phyloP scores from a whole-genome alignment of 306 rosid species.

The Castanea crenata region DNA sequence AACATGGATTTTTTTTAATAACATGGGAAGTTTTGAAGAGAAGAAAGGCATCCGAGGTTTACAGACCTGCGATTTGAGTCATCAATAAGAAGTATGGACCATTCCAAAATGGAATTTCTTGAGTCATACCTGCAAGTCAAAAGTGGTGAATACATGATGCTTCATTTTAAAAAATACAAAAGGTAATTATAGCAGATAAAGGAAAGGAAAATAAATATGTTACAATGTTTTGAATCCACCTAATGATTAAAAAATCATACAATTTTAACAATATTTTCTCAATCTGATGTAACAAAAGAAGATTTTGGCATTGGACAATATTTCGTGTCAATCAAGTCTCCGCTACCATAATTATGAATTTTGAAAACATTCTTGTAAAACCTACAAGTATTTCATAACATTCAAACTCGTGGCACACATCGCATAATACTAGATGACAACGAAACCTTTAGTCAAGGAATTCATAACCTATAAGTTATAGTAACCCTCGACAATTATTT shows the following conservation, averaged over 20 bases:
- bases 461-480: neutral
- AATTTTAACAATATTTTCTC: neutral
- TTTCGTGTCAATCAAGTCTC: neutral
- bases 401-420: neutral
- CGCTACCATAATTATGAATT: neutral
- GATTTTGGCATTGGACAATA: neutral
- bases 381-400: neutral
- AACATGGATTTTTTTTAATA: too few relatives aligned
- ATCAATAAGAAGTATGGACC: constrained; percentile 88
- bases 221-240: neutral
- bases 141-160: neutral
- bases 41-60: neutral
- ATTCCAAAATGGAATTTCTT: constrained; percentile 80
- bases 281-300: neutral
- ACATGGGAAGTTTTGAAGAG: neutral
- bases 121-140: constrained; percentile 72
- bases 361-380: neutral
- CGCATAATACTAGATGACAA: neutral
- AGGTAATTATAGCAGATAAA: neutral
- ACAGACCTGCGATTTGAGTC: constrained; percentile 85
- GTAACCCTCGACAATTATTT: neutral
- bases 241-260: too few relatives aligned
- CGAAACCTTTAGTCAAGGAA: neutral
- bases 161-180: too few relatives aligned
- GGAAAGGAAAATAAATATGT: constrained; percentile 1